phyloP scores from a whole-genome alignment of 306 rosid genomes.

The Bauhinia variegata region DNA sequence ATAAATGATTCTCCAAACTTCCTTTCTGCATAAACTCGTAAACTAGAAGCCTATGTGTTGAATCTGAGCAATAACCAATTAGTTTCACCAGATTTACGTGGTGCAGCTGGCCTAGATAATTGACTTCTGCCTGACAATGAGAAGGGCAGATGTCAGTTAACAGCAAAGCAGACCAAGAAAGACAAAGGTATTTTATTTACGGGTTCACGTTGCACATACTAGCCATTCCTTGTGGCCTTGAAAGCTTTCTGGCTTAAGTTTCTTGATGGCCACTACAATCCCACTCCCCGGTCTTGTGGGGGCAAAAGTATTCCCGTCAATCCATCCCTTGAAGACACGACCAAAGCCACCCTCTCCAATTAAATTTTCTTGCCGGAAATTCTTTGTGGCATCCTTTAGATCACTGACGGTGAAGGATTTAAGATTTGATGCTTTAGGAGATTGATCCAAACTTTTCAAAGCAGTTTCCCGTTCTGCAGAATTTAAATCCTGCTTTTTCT shows the following conservation, averaged over 20 bases:
- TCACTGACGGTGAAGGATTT: slow-evolving; percentile 78
- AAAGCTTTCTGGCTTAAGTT: slow-evolving; percentile 87
- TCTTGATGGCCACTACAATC: slow-evolving; percentile 86
- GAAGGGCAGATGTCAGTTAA: slow-evolving; percentile 17
- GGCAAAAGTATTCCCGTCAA: slow-evolving; percentile 66
- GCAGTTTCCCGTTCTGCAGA: slow-evolving; percentile 24
- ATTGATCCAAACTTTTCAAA: slow-evolving; percentile 16
- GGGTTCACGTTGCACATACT: slow-evolving; percentile 54
- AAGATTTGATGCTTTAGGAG: slow-evolving; percentile 39
- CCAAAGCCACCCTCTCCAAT: slow-evolving; percentile 97
- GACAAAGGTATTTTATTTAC: slow-evolving; percentile 13
- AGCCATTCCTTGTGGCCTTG: slow-evolving; percentile 99
- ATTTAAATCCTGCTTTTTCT: slow-evolving; percentile 41
- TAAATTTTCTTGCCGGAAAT: slow-evolving; percentile 71
- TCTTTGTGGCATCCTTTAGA: slow-evolving; percentile 77
- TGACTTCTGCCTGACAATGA: slow-evolving; percentile 83
- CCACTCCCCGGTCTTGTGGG: slow-evolving; percentile 91
- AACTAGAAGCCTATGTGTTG: slow-evolving; percentile 80
- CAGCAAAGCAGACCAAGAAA: slow-evolving; percentile 13
- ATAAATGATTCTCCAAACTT: slow-evolving; percentile 86
- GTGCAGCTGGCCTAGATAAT: slow-evolving; percentile 82
- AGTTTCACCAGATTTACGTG: slow-evolving; percentile 91
- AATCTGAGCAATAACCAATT: slow-evolving; percentile 84
- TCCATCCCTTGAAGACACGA: slow-evolving; percentile 87
- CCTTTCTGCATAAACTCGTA: slow-evolving; percentile 91